Conservation (phyloP, 2,329 filamentous ascomycete genomes). For the Aspergillus terreus region DNA sequence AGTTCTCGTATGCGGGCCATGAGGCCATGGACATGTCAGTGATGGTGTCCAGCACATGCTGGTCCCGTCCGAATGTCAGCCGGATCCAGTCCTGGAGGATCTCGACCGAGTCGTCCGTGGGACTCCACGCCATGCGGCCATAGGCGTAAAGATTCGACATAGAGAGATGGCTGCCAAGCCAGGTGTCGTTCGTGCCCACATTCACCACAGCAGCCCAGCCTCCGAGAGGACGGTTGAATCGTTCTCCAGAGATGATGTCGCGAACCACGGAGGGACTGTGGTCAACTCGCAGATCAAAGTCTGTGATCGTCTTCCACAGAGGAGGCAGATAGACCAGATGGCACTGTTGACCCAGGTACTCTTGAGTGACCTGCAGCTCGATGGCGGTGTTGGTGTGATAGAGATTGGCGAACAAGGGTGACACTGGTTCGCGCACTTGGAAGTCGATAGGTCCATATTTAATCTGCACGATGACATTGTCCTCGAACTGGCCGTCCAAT, state of each 20-base stretch:
- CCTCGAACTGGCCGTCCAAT: constrained; percentile 63
- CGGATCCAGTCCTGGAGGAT: constrained; percentile 65
- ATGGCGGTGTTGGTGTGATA: constrained; percentile 51
- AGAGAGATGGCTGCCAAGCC: constrained; percentile 65
- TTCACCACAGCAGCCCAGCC: constrained; percentile 67
- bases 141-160: constrained; percentile 72
- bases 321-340: constrained; percentile 67
- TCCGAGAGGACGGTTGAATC: constrained; percentile 55
- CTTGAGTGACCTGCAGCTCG: constrained; percentile 65
- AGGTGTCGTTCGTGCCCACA: constrained; percentile 62
- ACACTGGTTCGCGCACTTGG: constrained; percentile 65
- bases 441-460: constrained; percentile 74
- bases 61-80: constrained; percentile 60
- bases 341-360: constrained; percentile 68
- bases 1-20: constrained; percentile 69
- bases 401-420: constrained; percentile 59
- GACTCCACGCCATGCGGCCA: constrained; percentile 64
- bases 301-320: constrained; percentile 64
- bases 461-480: constrained; percentile 69
- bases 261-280: constrained; percentile 53
- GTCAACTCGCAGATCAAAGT: constrained; percentile 64
- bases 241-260: constrained; percentile 59
- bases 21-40: constrained; percentile 63
- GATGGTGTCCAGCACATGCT: constrained; percentile 55
- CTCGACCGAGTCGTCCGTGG: constrained; percentile 44